phyloP scores from a whole-genome alignment of 2,329 filamentous ascomycete species.

The Calonectria honghensis region DNA sequence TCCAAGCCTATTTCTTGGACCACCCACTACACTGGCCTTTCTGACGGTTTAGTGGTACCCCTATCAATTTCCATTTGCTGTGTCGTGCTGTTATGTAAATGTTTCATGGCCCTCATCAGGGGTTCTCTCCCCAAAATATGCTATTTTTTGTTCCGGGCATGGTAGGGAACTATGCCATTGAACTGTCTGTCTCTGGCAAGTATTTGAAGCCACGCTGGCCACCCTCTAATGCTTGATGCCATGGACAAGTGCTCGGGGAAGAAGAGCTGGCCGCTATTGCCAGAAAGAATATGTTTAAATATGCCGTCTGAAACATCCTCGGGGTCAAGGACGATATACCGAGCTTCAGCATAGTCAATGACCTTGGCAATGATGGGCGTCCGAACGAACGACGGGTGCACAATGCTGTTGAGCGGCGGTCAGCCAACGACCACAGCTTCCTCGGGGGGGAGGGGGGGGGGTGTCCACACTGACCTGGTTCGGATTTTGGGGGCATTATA shows the following conservation, averaged over 20 bases:
- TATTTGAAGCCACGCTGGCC: not conserved
- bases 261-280: not conserved
- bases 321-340: not conserved
- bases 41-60: too few species aligned
- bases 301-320: conserved; percentile 1
- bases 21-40: too few species aligned
- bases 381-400: not conserved
- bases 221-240: not conserved
- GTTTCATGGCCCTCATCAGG: not conserved
- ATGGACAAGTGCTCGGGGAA: not conserved
- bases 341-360: conserved; percentile 4
- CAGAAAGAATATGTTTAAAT: conserved; percentile 2
- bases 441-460: not conserved
- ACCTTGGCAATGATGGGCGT: conserved; percentile 4
- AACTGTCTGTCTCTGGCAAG: not conserved
- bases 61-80: not conserved
- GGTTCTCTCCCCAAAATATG: not conserved
- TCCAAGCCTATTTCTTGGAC: too few species aligned
- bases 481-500: conserved; percentile 67
- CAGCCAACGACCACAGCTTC: not conserved
- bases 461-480: not conserved
- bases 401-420: not conserved
- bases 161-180: not conserved
- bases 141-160: not conserved
- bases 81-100: not conserved